Percentiles rank a stretch among this genome's conserved stretches.
Conservation (phyloP, 495 filamentous ascomycete genomes). For the Pseudevernia furfuracea region DNA sequence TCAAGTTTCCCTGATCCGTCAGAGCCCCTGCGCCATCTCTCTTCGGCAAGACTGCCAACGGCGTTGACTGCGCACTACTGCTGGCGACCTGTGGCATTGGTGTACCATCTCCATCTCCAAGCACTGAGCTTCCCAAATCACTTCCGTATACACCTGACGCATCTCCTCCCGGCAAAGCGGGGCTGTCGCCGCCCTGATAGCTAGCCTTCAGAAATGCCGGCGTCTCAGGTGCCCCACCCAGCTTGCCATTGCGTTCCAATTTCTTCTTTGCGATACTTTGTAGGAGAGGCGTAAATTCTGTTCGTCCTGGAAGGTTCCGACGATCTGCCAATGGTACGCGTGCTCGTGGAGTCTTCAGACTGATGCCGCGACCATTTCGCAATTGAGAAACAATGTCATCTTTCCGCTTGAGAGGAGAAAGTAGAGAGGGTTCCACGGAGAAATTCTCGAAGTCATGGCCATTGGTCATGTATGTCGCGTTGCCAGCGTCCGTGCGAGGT, state of each 20-base stretch:
- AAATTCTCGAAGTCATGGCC: conserved; percentile 60
- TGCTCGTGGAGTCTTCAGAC: conserved; percentile 62
- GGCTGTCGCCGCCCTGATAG: conserved; percentile 57
- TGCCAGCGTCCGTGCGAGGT: conserved; percentile 67
- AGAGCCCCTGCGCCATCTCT: conserved; percentile 54
- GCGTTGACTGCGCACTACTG: conserved; percentile 75
- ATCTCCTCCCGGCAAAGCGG: conserved; percentile 50
- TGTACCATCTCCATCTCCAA: conserved; percentile 49
- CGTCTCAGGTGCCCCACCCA: conserved; percentile 52
- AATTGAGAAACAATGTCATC: conserved; percentile 62
- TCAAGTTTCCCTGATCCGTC: conserved; percentile 71
- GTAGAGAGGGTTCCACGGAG: conserved; percentile 76
- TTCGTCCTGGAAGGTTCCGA: conserved; percentile 56
- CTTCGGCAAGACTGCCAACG: conserved; percentile 58
- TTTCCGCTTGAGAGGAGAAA: conserved; percentile 71
- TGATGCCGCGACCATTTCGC: conserved; percentile 52
- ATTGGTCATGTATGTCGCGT: conserved; percentile 69
- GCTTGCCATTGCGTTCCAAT: conserved; percentile 53
- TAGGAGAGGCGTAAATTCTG: conserved; percentile 89
- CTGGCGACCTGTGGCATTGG: conserved; percentile 63
- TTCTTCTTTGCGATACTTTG: conserved; percentile 83
- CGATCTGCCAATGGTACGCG: conserved; percentile 58
- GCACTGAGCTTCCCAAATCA: conserved; percentile 48
- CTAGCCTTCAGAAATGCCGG: conserved; percentile 58
- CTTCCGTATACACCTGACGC: conserved; percentile 62